Conservation (phyloP, 768 basidiomycete species). For the Phlegmacium glaucopus region DNA sequence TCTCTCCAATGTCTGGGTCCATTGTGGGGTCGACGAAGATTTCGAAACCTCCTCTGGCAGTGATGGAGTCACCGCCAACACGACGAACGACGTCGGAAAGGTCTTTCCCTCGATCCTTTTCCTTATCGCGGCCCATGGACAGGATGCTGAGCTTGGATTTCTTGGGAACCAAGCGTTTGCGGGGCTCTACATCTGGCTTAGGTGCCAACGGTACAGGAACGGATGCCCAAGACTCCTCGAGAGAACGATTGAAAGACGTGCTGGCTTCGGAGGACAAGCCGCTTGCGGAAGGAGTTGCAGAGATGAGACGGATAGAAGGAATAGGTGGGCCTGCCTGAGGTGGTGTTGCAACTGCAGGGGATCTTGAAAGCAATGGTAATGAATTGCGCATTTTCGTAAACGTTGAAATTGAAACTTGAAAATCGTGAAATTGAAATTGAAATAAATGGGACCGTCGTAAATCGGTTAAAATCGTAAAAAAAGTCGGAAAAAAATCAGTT, state of each 20-base stretch:
- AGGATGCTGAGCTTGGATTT: conserved; percentile 59
- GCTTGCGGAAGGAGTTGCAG: conserved; percentile 59
- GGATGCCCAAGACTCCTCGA: conserved; percentile 35
- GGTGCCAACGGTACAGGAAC: conserved; percentile 19
- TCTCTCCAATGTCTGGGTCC: conserved; percentile 66
- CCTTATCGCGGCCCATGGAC: conserved; percentile 25
- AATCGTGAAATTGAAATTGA: conserved; percentile 2
- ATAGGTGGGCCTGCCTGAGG: conserved; percentile 17
- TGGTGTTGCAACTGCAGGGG: background rate
- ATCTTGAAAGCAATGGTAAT: background rate
- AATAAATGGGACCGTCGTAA: background rate
- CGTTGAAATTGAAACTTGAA: background rate
- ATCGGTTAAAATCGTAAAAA: background rate
- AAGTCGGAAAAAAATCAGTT: background rate
- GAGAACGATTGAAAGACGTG: conserved; percentile 29
- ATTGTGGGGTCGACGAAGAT: conserved; percentile 65
- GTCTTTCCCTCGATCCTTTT: conserved; percentile 39
- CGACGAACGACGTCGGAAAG: conserved; percentile 60
- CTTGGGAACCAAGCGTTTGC: conserved; percentile 61
- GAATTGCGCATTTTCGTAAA: background rate
- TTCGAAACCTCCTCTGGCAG: conserved; percentile 55
- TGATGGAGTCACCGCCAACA: conserved; percentile 30
- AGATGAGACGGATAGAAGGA: conserved; percentile 69
- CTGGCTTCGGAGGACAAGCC: conserved; percentile 37
- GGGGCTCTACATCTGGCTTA: conserved; percentile 20